These are phyloP conservation scores for Porphyrellus cyaneotinctus DNA, from an alignment of 768 basidiomycete species.

Conservation along the genomic window DNA sequence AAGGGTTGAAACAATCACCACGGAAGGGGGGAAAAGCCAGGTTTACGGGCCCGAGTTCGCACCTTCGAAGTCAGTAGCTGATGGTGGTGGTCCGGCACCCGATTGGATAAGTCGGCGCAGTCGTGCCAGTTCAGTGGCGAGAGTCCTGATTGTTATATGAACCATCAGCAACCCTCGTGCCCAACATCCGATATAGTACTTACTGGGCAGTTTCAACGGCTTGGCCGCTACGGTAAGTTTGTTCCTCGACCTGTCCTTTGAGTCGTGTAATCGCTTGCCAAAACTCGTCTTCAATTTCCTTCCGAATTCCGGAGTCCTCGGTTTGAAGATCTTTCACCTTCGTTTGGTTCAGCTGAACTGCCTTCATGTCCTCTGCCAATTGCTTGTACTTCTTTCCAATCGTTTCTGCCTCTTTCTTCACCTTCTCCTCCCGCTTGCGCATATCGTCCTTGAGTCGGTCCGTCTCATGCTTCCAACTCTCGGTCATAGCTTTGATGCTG, in stretches of 20 bases:
- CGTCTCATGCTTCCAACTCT: slow-evolving; percentile 71
- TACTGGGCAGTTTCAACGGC: slow-evolving; percentile 62
- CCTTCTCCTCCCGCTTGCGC: slow-evolving; percentile 65
- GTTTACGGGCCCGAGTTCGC: slow-evolving; percentile 13
- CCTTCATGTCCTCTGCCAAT: slow-evolving; percentile 60
- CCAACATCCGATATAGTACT: slow-evolving; percentile 18
- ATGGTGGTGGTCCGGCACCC: slow-evolving; percentile 36
- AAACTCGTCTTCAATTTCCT: slow-evolving; percentile 62
- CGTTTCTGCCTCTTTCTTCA: slow-evolving; percentile 62
- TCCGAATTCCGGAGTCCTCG: slow-evolving; percentile 45
- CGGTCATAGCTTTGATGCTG: slow-evolving; percentile 66
- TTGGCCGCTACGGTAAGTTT: slow-evolving; percentile 50
- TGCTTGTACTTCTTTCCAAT: slow-evolving; percentile 65
- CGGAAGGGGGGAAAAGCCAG: background rate
- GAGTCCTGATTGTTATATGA: slow-evolving; percentile 36
- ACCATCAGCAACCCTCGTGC: background rate
- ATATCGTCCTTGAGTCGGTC: slow-evolving; percentile 72
- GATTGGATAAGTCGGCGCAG: slow-evolving; percentile 71
- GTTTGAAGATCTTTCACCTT: slow-evolving; percentile 48
- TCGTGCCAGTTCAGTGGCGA: slow-evolving; percentile 62
- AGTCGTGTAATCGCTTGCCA: slow-evolving; percentile 51
- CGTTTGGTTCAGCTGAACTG: slow-evolving; percentile 41
- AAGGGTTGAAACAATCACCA: slow-evolving; percentile 5
- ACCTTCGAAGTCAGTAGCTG: slow-evolving; percentile 9
- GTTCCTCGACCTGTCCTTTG: slow-evolving; percentile 50